Conservation (phyloP, 2,329 filamentous ascomycete species). For the Penicillium sp. region DNA sequence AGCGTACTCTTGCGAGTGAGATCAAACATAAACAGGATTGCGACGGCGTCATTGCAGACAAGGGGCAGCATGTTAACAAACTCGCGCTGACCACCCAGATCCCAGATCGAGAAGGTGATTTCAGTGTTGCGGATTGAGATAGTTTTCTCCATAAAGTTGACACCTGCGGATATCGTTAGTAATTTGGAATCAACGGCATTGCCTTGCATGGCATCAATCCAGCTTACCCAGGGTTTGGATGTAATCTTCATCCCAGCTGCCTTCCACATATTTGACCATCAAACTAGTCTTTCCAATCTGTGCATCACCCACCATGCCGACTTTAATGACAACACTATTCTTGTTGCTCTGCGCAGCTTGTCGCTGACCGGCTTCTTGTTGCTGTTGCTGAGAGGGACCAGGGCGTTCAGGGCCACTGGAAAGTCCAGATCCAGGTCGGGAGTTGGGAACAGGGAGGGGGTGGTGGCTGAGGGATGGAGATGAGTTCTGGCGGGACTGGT, state of each 20-base stretch:
- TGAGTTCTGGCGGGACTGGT: slow-evolving; percentile 44
- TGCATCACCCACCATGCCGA: slow-evolving; percentile 98
- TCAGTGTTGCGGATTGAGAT: slow-evolving; percentile 99
- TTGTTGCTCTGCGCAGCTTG: slow-evolving; percentile 46
- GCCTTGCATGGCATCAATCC: neutral
- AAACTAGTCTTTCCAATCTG: slow-evolving; percentile 98
- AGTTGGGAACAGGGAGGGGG: slow-evolving; percentile 39
- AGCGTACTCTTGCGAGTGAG: slow-evolving; percentile 95
- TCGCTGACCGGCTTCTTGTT: slow-evolving; percentile 48
- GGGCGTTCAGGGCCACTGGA: slow-evolving; percentile 48
- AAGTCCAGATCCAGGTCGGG: slow-evolving; percentile 53
- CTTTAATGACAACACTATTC: slow-evolving; percentile 90
- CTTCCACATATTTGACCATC: slow-evolving; percentile 99
- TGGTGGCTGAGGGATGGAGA: slow-evolving; percentile 44
- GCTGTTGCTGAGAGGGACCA: slow-evolving; percentile 51
- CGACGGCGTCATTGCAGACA: slow-evolving; percentile 98
- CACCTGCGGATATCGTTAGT: slow-evolving; percentile 56
- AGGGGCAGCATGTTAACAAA: slow-evolving; percentile 99
- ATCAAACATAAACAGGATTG: slow-evolving; percentile 99
- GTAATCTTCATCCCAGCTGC: slow-evolving; percentile 99
- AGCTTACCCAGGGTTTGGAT: slow-evolving; percentile 85
- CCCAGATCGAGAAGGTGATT: slow-evolving; percentile 99
- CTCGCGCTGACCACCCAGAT: slow-evolving; percentile 94
- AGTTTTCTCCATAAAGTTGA: slow-evolving; percentile 99
- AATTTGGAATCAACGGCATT: neutral